These are phyloP conservation scores for Russula emetica DNA, from an alignment of 768 basidiomycete genomes.

Conservation along the genomic window DNA sequence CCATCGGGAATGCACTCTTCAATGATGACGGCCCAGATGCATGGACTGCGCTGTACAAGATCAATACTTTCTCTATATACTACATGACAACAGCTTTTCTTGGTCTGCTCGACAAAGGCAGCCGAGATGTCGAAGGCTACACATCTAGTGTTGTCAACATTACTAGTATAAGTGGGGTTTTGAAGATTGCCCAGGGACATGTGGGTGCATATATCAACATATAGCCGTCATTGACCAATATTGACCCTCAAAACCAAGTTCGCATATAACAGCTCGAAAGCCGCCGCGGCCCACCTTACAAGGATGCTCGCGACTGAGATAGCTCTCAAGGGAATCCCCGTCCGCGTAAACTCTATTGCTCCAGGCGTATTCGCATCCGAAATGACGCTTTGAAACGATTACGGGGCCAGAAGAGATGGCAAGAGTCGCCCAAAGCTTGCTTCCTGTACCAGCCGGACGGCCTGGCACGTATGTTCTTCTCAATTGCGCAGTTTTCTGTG, in stretches of 20 bases:
- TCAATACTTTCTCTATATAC: slow-evolving; percentile 74
- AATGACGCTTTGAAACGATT: slow-evolving; percentile 58
- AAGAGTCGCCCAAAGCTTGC: slow-evolving; percentile 53
- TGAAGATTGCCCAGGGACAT: slow-evolving; percentile 70
- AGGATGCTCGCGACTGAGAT: slow-evolving; percentile 74
- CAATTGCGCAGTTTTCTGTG: not conserved
- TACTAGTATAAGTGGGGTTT: slow-evolving; percentile 70
- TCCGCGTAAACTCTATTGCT: slow-evolving; percentile 68
- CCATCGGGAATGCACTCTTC: slow-evolving; percentile 66
- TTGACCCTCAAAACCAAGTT: slow-evolving; percentile 47
- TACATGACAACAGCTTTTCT: slow-evolving; percentile 75
- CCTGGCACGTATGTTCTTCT: slow-evolving; percentile 58
- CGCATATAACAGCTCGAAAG: slow-evolving; percentile 77
- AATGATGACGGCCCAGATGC: slow-evolving; percentile 56
- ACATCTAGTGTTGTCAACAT: slow-evolving; percentile 70
- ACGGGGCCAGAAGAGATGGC: slow-evolving; percentile 45
- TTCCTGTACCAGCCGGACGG: slow-evolving; percentile 56
- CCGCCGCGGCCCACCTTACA: slow-evolving; percentile 72
- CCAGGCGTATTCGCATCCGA: slow-evolving; percentile 75
- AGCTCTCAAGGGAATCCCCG: slow-evolving; percentile 59
- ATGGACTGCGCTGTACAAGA: slow-evolving; percentile 58
- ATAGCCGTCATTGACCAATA: not conserved
- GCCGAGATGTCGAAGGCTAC: slow-evolving; percentile 52
- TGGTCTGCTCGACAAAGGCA: slow-evolving; percentile 68
- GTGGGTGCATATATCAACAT: slow-evolving; percentile 40